Evolutionary conservation across 225 moss, liverwort and hornwort species (phyloP), one percentile per base, ranked within the genome.

Genomic region (Physcomitrellopsis africana): DNA sequence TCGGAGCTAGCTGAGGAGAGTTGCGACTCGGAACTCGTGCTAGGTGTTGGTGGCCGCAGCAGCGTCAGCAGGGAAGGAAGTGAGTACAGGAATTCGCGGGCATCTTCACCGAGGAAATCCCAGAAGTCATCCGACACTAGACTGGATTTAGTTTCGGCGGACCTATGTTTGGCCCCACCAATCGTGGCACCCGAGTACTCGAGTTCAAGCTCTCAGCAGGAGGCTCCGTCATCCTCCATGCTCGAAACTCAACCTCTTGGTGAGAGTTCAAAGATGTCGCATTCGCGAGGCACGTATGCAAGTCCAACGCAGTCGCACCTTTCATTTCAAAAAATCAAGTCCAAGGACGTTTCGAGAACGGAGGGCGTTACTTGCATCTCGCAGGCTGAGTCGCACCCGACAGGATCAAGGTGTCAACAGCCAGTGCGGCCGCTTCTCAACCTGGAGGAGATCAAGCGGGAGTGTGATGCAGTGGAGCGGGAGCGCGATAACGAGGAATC

Each of bases 21-120:
- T 51, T 88, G 87, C 72, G 85, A 88, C 80, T 88, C 85, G 16
- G 87, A 85, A 80, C 85, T 88, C 27, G 80, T 82, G 44, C 68
- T 88, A 76, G 87, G 87, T 65, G 24, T 88, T 72, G 85, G 87
- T 11, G 82, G 84, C 3, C 81, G 87, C 26, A 51, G 57, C 41
- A 80, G 81, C 59, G 66, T 62, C n/a, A 77, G 85, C 75, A 69
- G 80, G 0, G 85, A 82, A 65, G 87, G 75, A 1, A 88, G 87
- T 8, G 87, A 88, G 78, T 88, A 77, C 43, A 72, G 85, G 41
- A 88, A 72, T 62, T 88, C 87, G 0, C 73, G 84, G 0, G 87
- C 87, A 0, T 88, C 87, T 0, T 88, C 87, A 0, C 87, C 87
- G 3, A 64, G 85, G 0, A 88, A 88, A 18, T 77, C 77, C 4